Conservation (phyloP, 2,329 filamentous ascomycete species). For the Phialemoniopsis sp. region DNA sequence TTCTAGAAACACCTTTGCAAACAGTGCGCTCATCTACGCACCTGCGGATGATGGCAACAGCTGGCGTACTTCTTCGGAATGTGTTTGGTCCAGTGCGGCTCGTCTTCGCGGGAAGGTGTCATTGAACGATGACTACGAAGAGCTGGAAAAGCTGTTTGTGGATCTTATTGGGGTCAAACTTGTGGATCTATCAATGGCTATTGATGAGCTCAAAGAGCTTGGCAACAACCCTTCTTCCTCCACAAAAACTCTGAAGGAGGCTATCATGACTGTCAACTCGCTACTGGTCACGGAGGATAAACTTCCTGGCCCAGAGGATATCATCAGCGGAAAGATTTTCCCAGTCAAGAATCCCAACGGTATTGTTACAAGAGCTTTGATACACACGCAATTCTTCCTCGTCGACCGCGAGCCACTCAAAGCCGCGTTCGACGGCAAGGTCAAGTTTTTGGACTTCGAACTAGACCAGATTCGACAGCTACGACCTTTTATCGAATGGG, state of each 20-base stretch:
- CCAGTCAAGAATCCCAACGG: conserved; percentile 15
- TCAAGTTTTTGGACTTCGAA: conserved; percentile 28
- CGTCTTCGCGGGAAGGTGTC: conserved; percentile 4
- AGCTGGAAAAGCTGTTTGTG: conserved; percentile 9
- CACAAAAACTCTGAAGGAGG: conserved; percentile 19
- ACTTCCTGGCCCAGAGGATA: neutral
- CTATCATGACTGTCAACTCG: conserved; percentile 24
- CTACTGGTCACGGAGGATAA: conserved; percentile 13
- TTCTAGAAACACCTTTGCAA: conserved; percentile 3
- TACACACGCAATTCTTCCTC: conserved; percentile 21
- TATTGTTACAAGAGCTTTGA: conserved; percentile 5
- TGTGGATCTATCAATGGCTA: conserved; percentile 22
- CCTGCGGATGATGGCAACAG: neutral
- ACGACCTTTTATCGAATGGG: conserved; percentile 26
- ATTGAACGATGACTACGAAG: conserved; percentile 8
- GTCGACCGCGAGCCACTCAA: conserved; percentile 22
- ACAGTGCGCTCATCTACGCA: conserved; percentile 6
- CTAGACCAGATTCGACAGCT: conserved; percentile 24
- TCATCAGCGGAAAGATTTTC: conserved; percentile 12
- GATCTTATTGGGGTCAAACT: conserved; percentile 18
- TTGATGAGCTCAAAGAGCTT: conserved; percentile 20
- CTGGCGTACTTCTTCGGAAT: conserved; percentile 6
- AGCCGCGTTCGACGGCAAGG: conserved; percentile 17
- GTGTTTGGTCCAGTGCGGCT: conserved; percentile 8
- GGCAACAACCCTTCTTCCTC: conserved; percentile 4